Conservation (phyloP, 148 eudicot species). For the Rhododendron molle region DNA sequence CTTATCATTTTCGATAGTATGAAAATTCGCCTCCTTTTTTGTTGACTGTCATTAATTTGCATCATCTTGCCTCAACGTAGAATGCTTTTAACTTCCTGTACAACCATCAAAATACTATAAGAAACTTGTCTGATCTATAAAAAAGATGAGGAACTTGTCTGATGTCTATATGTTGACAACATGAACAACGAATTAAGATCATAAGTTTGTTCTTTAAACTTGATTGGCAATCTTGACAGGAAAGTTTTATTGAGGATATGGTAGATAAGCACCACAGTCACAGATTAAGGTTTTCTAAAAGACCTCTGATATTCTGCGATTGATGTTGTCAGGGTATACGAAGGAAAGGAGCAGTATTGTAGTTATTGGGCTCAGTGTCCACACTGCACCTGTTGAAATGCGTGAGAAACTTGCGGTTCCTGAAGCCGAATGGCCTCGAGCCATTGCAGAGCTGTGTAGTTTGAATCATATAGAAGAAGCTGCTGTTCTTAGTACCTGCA, state of each 20-base stretch:
- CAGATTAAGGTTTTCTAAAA: neutral
- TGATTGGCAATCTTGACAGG: neutral
- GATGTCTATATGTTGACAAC: no score
- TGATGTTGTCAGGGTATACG: slow-evolving; percentile 59
- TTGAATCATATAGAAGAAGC: slow-evolving; percentile 97
- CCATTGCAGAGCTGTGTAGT: slow-evolving; percentile 78
- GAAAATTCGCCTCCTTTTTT: no score
- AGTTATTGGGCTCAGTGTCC: slow-evolving; percentile 85
- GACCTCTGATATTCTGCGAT: slow-evolving; percentile 1
- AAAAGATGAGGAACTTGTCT: no score
- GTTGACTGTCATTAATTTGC: neutral
- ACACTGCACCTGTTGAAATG: slow-evolving; percentile 83
- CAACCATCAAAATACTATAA: neutral
- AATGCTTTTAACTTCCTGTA: neutral
- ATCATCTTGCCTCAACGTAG: neutral
- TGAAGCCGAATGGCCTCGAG: slow-evolving; percentile 98
- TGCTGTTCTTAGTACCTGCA: slow-evolving; percentile 94
- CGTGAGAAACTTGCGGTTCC: slow-evolving; percentile 99
- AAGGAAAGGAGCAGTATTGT: slow-evolving; percentile 95
- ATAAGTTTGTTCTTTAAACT: no score
- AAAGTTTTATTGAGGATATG: neutral
- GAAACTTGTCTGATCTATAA: neutral
- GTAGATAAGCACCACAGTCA: no score
- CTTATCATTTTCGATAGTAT: neutral
- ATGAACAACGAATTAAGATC: no score